These are phyloP conservation scores for Alopecurus myosuroides DNA, from an alignment of 176 grass and related monocot species.

Conservation along the genomic window DNA sequence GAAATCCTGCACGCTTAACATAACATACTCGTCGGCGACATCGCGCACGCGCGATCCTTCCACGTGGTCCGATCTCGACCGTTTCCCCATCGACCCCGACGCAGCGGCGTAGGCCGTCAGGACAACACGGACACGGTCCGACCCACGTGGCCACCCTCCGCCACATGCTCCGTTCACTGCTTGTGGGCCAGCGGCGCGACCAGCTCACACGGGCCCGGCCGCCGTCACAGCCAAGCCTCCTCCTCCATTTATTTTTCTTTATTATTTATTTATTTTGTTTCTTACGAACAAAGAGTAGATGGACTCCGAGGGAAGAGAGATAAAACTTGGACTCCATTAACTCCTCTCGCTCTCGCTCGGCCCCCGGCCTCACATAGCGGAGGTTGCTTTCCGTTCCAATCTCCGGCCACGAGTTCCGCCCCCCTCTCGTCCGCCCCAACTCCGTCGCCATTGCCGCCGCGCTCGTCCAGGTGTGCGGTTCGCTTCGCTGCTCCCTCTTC, in stretches of 20 bases:
- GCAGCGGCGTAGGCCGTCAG: too few species aligned
- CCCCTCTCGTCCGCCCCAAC: not conserved
- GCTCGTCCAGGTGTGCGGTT: not conserved
- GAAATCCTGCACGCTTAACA: too few species aligned
- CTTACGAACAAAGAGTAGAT: not conserved
- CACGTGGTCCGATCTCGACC: too few species aligned
- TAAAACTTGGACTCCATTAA: not conserved
- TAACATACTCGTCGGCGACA: too few species aligned
- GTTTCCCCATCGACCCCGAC: too few species aligned
- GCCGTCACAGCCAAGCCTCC: not conserved
- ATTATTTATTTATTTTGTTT: not conserved
- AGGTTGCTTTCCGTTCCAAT: not conserved
- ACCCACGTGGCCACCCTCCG: not conserved
- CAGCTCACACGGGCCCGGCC: not conserved
- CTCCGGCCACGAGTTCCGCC: not conserved
- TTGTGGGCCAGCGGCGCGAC: not conserved
- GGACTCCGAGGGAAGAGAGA: not conserved
- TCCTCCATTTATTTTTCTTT: not conserved
- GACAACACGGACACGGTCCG: too few species aligned
- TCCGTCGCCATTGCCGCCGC: not conserved
- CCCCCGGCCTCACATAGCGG: not conserved
- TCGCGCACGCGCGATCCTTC: too few species aligned
- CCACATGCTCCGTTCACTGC: not conserved
- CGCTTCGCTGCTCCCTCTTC: not conserved
- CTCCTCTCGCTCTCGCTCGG: not conserved